A percentile compares a stretch with the other conserved stretches of the same genome.
These are phyloP conservation scores for Phoenix dactylifera DNA, from an alignment of 176 grass and related monocot genomes.

Conservation along the genomic window DNA sequence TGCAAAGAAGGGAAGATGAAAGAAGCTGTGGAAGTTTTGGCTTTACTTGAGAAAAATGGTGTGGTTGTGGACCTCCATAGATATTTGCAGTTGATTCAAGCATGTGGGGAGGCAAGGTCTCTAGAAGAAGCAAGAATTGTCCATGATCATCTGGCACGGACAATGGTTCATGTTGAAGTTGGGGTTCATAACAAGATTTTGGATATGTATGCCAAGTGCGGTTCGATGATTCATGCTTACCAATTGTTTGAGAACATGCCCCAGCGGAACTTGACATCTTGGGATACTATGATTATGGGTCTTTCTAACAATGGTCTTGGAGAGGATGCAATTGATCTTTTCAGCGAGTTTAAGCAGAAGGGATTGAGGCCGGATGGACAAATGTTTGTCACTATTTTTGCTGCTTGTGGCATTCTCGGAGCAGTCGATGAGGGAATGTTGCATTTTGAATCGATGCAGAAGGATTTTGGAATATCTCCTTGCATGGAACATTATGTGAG, in stretches of 20 bases:
- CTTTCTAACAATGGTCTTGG: constrained; percentile 69
- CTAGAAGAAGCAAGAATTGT: constrained; percentile 54
- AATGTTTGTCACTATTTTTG: constrained; percentile 63
- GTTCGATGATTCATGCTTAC: constrained; percentile 62
- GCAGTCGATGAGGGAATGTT: constrained; percentile 87
- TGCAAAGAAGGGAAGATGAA: constrained; percentile 69
- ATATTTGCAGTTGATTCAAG: constrained; percentile 58
- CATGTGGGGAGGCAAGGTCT: constrained; percentile 49
- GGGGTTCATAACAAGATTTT: constrained; percentile 70
- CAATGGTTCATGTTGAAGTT: constrained; percentile 30
- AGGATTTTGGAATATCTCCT: constrained; percentile 70
- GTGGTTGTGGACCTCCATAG: constrained; percentile 31
- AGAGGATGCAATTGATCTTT: constrained; percentile 74
- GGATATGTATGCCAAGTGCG: constrained; percentile 83
- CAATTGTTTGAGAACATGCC: constrained; percentile 63
- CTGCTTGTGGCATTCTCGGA: constrained; percentile 64
- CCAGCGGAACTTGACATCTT: constrained; percentile 51
- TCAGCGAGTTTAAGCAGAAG: constrained; percentile 48
- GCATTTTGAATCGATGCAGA: constrained; percentile 92
- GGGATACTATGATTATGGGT: constrained; percentile 76
- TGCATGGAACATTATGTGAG: constrained; percentile 59
- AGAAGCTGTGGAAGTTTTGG: constrained; percentile 60
- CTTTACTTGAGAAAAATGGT: constrained; percentile 40
- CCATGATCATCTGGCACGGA: constrained; percentile 42
- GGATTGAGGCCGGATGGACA: constrained; percentile 46